A percentile compares a stretch with the other conserved stretches of the same genome.
Conservation (phyloP, 176 grass and related monocot species). For the Alopecurus myosuroides region DNA sequence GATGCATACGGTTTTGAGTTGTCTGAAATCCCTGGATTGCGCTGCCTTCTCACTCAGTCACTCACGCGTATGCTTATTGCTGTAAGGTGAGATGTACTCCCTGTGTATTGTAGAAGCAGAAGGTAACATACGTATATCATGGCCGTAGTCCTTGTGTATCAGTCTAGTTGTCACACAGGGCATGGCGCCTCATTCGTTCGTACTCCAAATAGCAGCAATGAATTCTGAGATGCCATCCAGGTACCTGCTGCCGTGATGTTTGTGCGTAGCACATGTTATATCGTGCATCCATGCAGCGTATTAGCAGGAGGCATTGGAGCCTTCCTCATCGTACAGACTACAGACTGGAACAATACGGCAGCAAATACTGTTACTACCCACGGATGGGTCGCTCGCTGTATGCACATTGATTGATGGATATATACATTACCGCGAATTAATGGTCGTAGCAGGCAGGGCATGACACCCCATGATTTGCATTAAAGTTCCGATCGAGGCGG, state of each 20-base stretch:
- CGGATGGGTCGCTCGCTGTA: not conserved
- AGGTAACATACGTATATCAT: not conserved
- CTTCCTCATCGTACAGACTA: not conserved
- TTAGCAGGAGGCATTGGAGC: not conserved
- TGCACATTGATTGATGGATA: slow-evolving; percentile 6
- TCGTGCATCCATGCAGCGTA: not conserved
- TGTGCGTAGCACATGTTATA: not conserved
- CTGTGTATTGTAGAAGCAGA: not conserved
- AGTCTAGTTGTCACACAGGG: not conserved
- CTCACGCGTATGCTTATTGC: not conserved
- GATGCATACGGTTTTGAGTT: not conserved
- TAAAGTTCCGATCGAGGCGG: not conserved
- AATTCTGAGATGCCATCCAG: not conserved
- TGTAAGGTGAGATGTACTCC: not conserved
- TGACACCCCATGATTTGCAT: slow-evolving; percentile 14
- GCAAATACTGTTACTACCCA: not conserved
- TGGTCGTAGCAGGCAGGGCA: not conserved
- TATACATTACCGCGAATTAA: not conserved
- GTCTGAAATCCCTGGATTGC: not conserved
- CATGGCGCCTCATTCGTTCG: not conserved
- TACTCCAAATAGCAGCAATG: not conserved
- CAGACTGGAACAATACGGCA: not conserved
- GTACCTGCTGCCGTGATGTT: not conserved
- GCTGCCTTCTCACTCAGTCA: not conserved
- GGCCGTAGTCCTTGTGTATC: not conserved